These are phyloP conservation scores for Brassica rapa DNA, from an alignment of 345 rosid species.

Conservation along the genomic window DNA sequence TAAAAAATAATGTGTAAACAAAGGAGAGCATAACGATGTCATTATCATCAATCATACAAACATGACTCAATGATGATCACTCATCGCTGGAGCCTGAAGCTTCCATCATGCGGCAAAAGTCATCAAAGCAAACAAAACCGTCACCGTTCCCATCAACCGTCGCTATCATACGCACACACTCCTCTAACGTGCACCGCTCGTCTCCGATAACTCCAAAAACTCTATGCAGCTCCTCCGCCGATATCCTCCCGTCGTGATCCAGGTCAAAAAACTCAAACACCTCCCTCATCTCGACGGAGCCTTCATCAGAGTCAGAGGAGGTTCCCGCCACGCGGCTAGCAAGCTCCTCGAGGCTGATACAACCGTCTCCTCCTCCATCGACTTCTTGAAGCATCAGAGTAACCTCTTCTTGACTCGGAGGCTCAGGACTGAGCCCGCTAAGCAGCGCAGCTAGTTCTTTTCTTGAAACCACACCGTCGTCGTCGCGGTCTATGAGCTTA, in stretches of 20 bases:
- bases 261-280: conserved; percentile 74
- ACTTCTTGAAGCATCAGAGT: conserved; percentile 61
- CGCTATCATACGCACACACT: conserved; percentile 91
- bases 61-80: conserved; percentile 27
- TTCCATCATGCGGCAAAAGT: conserved; percentile 83
- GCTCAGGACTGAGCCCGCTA: conserved; percentile 53
- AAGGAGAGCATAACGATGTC: conserved; percentile 29
- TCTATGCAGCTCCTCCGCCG: conserved; percentile 71
- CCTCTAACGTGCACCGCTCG: conserved; percentile 75
- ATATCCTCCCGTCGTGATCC: conserved; percentile 85
- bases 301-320: conserved; percentile 38
- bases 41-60: conserved; percentile 25
- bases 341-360: conserved; percentile 59
- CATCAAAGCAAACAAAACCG: conserved; percentile 92
- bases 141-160: conserved; percentile 69
- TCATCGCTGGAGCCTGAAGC: conserved; percentile 37
- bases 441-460: conserved; percentile 66
- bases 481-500: conserved; percentile 55
- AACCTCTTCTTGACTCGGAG: conserved; percentile 63
- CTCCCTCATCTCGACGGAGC: conserved; percentile 60
- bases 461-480: conserved; percentile 59
- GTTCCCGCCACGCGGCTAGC: conserved; percentile 47
- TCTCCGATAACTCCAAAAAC: conserved; percentile 66
- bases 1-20: not conserved
- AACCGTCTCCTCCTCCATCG: conserved; percentile 45